These are phyloP conservation scores for Diplodia mutila DNA, from an alignment of 2,329 filamentous ascomycete genomes.

Conservation along the genomic window DNA sequence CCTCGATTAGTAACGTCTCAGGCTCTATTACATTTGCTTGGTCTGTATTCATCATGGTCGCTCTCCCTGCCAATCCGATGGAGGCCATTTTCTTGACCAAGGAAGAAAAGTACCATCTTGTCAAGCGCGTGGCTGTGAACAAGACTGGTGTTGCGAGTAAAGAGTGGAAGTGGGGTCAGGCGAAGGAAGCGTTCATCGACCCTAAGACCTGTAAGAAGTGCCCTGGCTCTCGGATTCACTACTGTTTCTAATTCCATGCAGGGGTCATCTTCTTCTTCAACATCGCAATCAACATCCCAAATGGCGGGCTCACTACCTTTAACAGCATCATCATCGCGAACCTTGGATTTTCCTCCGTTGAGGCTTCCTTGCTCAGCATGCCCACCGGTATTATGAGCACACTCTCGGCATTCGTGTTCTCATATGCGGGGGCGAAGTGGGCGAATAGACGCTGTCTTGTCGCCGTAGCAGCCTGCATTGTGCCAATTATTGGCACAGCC, in stretches of 20 bases:
- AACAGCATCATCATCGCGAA: constrained; percentile 45
- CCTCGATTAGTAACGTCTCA: background rate
- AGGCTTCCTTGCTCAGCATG: constrained; percentile 45
- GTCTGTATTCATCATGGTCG: constrained; percentile 5
- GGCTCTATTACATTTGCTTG: constrained; percentile 20
- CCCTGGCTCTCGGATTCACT: too few species aligned
- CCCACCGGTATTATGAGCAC: constrained; percentile 42
- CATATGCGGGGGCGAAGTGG: constrained; percentile 38
- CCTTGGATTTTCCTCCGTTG: constrained; percentile 43
- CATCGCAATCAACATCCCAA: constrained; percentile 43
- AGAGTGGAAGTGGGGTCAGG: constrained; percentile 36
- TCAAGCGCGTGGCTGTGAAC: constrained; percentile 11
- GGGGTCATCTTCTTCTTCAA: constrained; percentile 31
- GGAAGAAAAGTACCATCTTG: constrained; percentile 21
- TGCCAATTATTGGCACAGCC: constrained; percentile 39
- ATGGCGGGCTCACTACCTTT: constrained; percentile 45
- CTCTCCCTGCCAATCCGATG: constrained; percentile 10
- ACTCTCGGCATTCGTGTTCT: constrained; percentile 38
- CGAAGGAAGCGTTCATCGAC: constrained; percentile 40
- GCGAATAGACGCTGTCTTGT: constrained; percentile 37
- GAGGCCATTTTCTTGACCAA: constrained; percentile 12
- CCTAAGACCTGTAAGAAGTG: constrained; percentile 39
- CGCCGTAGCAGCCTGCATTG: constrained; percentile 36
- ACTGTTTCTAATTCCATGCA: background rate
- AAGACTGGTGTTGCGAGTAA: constrained; percentile 29